A percentile compares a stretch with the other conserved stretches of the same genome.
Conservation (phyloP, 2,329 filamentous ascomycete genomes). For the Colletotrichum ledebouriae region DNA sequence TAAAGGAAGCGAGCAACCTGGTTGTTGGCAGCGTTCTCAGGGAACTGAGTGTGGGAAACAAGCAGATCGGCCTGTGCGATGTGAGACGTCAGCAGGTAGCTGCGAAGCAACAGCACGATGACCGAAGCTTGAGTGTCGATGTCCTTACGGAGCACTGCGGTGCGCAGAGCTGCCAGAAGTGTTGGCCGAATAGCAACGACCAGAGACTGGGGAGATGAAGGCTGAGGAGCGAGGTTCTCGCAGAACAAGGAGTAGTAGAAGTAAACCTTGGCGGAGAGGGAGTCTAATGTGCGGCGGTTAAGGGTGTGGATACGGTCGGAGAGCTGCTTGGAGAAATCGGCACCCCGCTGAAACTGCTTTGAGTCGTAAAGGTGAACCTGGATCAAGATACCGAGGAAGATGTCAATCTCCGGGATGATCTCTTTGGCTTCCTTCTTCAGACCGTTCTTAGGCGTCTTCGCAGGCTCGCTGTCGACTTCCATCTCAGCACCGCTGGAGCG, state of each 20-base stretch:
- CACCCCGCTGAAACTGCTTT: conserved; percentile 83
- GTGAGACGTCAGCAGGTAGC: conserved; percentile 95
- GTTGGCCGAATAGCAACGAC: conserved; percentile 88
- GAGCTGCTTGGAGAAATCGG: conserved; percentile 85
- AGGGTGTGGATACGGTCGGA: conserved; percentile 87
- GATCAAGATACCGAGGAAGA: conserved; percentile 87
- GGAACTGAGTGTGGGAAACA: conserved; percentile 95
- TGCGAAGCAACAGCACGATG: conserved; percentile 93
- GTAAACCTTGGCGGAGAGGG: conserved; percentile 94
- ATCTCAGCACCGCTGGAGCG: conserved; percentile 73
- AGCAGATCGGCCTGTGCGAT: conserved; percentile 97
- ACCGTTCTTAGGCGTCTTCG: conserved; percentile 67
- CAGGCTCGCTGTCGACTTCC: conserved; percentile 75
- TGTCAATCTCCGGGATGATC: conserved; percentile 86
- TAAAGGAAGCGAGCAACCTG: conserved; percentile 98
- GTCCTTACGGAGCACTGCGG: conserved; percentile 96
- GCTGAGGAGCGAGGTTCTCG: conserved; percentile 88
- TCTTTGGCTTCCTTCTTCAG: conserved; percentile 80
- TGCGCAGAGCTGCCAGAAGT: conserved; percentile 89
- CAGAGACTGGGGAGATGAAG: conserved; percentile 89
- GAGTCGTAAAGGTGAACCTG: conserved; percentile 92
- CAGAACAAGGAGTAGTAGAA: conserved; percentile 98
- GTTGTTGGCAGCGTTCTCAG: conserved; percentile 94
- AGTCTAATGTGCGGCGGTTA: conserved; percentile 94
- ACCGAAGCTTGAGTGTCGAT: conserved; percentile 97